phyloP scores from a whole-genome alignment of 2,329 filamentous ascomycete species.

The Epichloe glyceriae region DNA sequence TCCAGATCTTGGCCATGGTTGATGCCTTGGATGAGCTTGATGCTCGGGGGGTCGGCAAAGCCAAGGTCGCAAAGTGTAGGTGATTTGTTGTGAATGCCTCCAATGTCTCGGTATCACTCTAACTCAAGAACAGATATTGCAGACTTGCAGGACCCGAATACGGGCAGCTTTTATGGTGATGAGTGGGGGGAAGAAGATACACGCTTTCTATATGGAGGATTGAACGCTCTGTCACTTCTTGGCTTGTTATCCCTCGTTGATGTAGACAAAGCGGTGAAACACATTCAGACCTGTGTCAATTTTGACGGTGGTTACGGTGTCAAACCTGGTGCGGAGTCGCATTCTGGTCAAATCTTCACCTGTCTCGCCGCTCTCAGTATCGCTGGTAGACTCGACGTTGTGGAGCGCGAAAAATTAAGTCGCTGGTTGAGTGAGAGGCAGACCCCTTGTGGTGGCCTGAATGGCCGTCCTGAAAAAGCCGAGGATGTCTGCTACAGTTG shows the following conservation, averaged over 20 bases:
- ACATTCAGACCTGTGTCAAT: constrained; percentile 76
- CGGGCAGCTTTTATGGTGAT: constrained; percentile 84
- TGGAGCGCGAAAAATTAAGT: constrained; percentile 70
- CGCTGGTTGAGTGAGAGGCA: constrained; percentile 92
- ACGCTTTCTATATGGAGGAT: constrained; percentile 78
- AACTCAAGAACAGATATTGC: constrained; percentile 50
- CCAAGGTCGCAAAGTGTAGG: constrained; percentile 69
- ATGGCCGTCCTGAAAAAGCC: constrained; percentile 86
- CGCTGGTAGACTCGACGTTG: constrained; percentile 65
- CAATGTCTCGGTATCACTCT: constrained; percentile 7
- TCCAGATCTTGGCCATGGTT: constrained; percentile 81
- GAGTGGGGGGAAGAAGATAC: constrained; percentile 96
- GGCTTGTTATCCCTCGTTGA: constrained; percentile 61
- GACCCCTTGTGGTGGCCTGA: constrained; percentile 73
- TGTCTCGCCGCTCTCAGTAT: constrained; percentile 82
- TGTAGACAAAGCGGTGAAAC: constrained; percentile 63
- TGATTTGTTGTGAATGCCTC: constrained; percentile 12
- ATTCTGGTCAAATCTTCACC: constrained; percentile 91
- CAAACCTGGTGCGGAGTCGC: constrained; percentile 80
- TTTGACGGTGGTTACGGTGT: constrained; percentile 92
- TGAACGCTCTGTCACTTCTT: constrained; percentile 82
- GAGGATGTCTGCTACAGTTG: constrained; percentile 98
- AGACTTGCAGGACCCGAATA: constrained; percentile 62
- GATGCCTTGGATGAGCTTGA: constrained; percentile 80
- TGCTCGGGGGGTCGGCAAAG: constrained; percentile 46